Base-by-base conservation (phyloP, 148 eudicot species). In the Amaranthus hypochondriacus region DNA sequence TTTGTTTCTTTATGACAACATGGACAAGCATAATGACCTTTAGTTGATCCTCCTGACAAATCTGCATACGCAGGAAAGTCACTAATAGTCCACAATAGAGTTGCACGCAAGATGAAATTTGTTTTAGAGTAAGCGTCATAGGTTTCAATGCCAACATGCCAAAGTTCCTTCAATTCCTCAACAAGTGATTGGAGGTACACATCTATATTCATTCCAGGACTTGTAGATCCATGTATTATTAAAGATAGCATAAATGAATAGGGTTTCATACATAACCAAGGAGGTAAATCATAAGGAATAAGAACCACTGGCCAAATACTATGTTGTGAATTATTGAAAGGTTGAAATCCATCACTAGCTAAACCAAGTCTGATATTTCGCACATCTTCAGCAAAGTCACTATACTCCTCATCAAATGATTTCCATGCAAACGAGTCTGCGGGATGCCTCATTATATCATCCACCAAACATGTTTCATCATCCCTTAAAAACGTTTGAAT, bases 331-430 rank as follows among this genome's bases (percentile, higher is more conserved):
- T 82, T 71, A 50, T 58, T 18, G 6, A 71, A 82, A 9, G 79
- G 73, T 28, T 75, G 73, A 66, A 82, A 82, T 0, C 77, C 77
- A 68, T 76, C 79, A 66, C 71, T 39, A 3, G 79, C 77, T n/a
- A 75, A 21, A 5, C 83, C 83, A 18, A 83, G 66, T 21, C 79
- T 65, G 48, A 83, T 73, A 61, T 80, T 83, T 2, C 76, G 66
- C 54, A 73, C 65, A n/a, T 83, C 83, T 56, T 3, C 0, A 48
- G 83, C 47, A 62, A 83, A 83, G 5, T 48, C 15, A 1, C 9
- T 47, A 72, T 74, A 15, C 28, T 55, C 21, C 9, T 39, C 11
- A 28, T 28, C 39, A 28, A 28, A 28, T 28, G 39, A 28, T 28
- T 28, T 28, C 39, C 39, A 28, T 28, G 73, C 74, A 21, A 5